phyloP scores from a whole-genome alignment of 768 basidiomycete species.

The Calvatia gigantea region DNA sequence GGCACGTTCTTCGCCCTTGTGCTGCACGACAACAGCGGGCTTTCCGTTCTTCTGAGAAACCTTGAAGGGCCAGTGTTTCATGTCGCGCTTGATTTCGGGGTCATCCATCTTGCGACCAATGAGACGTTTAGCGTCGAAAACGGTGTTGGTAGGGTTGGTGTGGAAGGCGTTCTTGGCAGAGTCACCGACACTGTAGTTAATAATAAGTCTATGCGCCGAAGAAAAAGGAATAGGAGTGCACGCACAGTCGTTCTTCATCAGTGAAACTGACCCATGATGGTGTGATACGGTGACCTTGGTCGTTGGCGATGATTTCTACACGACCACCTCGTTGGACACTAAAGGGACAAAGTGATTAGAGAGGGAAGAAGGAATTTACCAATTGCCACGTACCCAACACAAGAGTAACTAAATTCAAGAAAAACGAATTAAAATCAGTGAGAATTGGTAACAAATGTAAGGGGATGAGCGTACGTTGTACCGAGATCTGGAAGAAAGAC shows the following conservation, averaged over 20 bases:
- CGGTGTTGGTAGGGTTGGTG: slow-evolving; percentile 88
- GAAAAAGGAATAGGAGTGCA: slow-evolving; percentile 4
- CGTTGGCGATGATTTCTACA: slow-evolving; percentile 88
- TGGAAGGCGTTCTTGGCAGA: slow-evolving; percentile 95
- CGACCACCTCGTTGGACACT: slow-evolving; percentile 84
- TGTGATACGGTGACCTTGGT: slow-evolving; percentile 87
- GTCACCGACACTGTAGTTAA: slow-evolving; percentile 75
- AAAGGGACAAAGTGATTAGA: neutral
- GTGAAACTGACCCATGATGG: slow-evolving; percentile 84
- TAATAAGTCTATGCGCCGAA: neutral
- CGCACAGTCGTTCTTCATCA: slow-evolving; percentile 73
- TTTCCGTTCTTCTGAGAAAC: slow-evolving; percentile 78
- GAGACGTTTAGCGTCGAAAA: slow-evolving; percentile 95
- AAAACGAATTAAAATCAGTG: slow-evolving; percentile 21
- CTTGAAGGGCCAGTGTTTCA: slow-evolving; percentile 91
- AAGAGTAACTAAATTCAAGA: slow-evolving; percentile 69
- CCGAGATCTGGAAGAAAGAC: slow-evolving; percentile 64
- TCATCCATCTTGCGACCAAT: slow-evolving; percentile 87
- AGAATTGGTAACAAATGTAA: neutral
- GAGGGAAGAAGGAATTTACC: neutral
- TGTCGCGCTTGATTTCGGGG: slow-evolving; percentile 73
- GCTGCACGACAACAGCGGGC: slow-evolving; percentile 71
- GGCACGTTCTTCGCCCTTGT: slow-evolving; percentile 75
- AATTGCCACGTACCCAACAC: slow-evolving; percentile 73
- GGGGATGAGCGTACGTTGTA: slow-evolving; percentile 62